These are phyloP conservation scores for Pythium phragmitis DNA, from an alignment of 352 stramenopile genomes.

Conservation along the genomic window DNA sequence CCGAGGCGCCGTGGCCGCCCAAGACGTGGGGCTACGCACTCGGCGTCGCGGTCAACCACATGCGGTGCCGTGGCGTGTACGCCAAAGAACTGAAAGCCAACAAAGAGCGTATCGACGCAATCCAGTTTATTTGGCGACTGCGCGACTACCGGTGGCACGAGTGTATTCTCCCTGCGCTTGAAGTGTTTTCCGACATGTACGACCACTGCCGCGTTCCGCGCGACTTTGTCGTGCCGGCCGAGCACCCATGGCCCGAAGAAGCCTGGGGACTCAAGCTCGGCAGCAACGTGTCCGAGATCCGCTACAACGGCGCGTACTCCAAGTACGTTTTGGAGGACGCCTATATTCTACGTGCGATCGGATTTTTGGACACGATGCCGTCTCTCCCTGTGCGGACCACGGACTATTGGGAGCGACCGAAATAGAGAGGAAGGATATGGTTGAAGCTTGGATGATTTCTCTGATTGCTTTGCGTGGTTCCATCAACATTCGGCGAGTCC, in stretches of 20 bases:
- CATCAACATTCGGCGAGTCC: too few relatives aligned
- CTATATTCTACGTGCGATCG: conserved; percentile 15
- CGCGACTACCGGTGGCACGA: conserved; percentile 29
- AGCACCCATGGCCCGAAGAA: conserved; percentile 21
- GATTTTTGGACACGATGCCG: conserved; percentile 17
- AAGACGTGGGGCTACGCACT: conserved; percentile 19
- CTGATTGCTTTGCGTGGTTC: neutral
- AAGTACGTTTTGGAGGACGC: conserved; percentile 18
- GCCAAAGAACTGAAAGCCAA: conserved; percentile 15
- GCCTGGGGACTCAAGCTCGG: conserved; percentile 23
- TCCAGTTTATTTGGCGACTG: conserved; percentile 30
- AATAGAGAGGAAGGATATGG: neutral
- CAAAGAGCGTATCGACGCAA: conserved; percentile 14
- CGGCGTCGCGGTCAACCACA: conserved; percentile 25
- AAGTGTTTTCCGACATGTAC: conserved; percentile 18
- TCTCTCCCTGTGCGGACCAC: conserved; percentile 3
- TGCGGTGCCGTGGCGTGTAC: conserved; percentile 23
- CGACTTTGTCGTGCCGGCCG: conserved; percentile 24
- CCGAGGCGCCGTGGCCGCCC: conserved; percentile 20
- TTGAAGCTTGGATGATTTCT: neutral
- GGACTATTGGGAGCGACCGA: conserved; percentile 7
- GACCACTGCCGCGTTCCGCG: conserved; percentile 23
- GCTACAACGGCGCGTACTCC: conserved; percentile 21
- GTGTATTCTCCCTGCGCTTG: conserved; percentile 24
- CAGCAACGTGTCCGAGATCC: conserved; percentile 18